Evolutionary conservation across 2,329 filamentous ascomycete species (phyloP).

Genomic region (Aspergillus novoparasiticus): DNA sequence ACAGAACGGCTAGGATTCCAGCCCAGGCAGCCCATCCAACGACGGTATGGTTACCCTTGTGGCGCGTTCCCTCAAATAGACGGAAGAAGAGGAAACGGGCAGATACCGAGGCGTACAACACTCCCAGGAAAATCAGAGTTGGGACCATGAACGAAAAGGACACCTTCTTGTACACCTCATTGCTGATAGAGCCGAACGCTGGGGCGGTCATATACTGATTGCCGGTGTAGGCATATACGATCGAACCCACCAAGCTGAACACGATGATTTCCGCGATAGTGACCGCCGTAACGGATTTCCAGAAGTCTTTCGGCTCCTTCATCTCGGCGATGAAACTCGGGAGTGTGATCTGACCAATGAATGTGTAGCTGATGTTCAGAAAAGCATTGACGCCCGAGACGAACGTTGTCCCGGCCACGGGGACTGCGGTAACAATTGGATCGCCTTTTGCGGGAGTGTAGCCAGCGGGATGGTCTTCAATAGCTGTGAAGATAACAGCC

Average conservation of each 20-base stretch:
- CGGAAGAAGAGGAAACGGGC: slow-evolving; percentile 92
- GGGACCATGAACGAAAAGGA: slow-evolving; percentile 95
- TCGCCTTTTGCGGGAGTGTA: slow-evolving; percentile 64
- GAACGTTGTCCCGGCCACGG: slow-evolving; percentile 72
- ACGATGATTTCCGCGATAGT: slow-evolving; percentile 86
- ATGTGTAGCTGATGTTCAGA: slow-evolving; percentile 94
- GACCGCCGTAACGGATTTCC: slow-evolving; percentile 88
- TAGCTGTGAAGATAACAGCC: slow-evolving; percentile 77
- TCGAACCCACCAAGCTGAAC: slow-evolving; percentile 77
- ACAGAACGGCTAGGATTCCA: slow-evolving; percentile 65
- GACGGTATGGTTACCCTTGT: slow-evolving; percentile 79
- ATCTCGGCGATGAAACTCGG: slow-evolving; percentile 96
- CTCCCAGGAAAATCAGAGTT: slow-evolving; percentile 88
- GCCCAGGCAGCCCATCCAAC: slow-evolving; percentile 80
- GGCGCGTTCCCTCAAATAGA: slow-evolving; percentile 75
- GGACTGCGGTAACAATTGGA: slow-evolving; percentile 69
- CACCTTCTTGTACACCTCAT: slow-evolving; percentile 78
- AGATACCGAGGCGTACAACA: slow-evolving; percentile 86
- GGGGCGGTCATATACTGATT: slow-evolving; percentile 86
- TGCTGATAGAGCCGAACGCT: slow-evolving; percentile 80
- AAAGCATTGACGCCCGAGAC: slow-evolving; percentile 84
- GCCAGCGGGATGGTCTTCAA: slow-evolving; percentile 72
- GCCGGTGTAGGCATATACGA: slow-evolving; percentile 86
- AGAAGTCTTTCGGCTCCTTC: slow-evolving; percentile 78
- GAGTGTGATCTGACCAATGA: slow-evolving; percentile 92